Conservation (phyloP, 306 rosid species). For the Quercus aquifolioides region DNA sequence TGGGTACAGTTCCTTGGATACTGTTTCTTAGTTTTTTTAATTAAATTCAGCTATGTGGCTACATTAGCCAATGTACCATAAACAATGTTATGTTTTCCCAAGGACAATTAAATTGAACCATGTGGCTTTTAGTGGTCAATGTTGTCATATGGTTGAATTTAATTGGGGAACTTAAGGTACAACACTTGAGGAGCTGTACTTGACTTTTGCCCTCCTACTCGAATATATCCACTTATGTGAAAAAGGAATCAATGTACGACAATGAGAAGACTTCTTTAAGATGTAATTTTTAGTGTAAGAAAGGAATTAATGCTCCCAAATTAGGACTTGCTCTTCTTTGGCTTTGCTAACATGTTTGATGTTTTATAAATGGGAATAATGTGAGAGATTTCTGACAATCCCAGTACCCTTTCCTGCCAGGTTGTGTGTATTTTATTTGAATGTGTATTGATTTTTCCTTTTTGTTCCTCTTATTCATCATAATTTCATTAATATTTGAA, state of each 20-base stretch:
- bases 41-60: no score
- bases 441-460: background rate
- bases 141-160: no score
- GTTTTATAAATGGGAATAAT: background rate
- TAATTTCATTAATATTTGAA: background rate
- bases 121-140: no score
- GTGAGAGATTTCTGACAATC: background rate
- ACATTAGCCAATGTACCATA: no score
- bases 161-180: no score
- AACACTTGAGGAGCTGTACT: no score
- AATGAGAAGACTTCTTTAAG: background rate
- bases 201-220: background rate
- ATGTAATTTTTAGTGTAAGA: background rate
- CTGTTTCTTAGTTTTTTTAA: no score
- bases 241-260: background rate
- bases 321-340: background rate
- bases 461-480: background rate
- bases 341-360: background rate
- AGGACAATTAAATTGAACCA: no score
- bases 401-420: background rate
- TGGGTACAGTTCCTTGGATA: no score
- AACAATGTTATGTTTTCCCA: no score
- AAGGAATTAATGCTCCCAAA: background rate
- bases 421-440: background rate
- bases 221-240: background rate